Evolutionary conservation across 176 grass and related monocot genomes (phyloP), one percentile per base, ranked within the genome.

Genomic region (Metroxylon sagu): DNA sequence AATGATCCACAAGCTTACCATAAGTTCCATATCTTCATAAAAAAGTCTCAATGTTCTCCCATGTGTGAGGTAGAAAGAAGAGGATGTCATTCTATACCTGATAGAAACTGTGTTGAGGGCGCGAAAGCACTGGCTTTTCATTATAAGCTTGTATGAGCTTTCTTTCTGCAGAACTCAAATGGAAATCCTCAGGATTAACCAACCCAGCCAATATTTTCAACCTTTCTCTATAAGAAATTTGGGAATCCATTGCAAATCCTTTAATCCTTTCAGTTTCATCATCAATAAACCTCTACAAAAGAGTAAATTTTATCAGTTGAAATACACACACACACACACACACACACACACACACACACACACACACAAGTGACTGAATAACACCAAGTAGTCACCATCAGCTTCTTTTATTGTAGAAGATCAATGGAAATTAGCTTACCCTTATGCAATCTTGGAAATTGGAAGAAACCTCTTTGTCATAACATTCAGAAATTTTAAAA

Each of bases 111-210:
- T 97, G 93, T 50, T 97, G 93, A 56, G 93, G 87, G 10, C 87
- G 87, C 49, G 93, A 97, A 14, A 97, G 93, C 19, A 97, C 93
- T 56, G 93, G 93, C 59, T 97, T 97, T 68, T 88, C 93, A 3
- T 97, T 97, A 57, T 97, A 97, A 60, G 93, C 83, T 48, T 83
- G 84, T 35, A 97, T 75, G 57, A 92, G 84, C 73, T 97, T 97
- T 64, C 53, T 91, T 66, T 97, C 87, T 1, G 93, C 80, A 49
- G 80, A 72, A 67, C 93, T 67, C 66, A 97, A 75, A 25, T 83
- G 66, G 19, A 97, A 81, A 49, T 97, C 87, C 50, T 97, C 93
- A 56, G 93, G 87, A 61, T 97, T 97, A 54, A 81, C 93, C 76
- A 97, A 63, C 30, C 87, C 87, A 50, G 81, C 84, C 85, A 92